Percentiles rank a stretch among this genome's conserved stretches.
phyloP scores from a whole-genome alignment of 257 asterid genomes.

The Nicotiana attenuata region DNA sequence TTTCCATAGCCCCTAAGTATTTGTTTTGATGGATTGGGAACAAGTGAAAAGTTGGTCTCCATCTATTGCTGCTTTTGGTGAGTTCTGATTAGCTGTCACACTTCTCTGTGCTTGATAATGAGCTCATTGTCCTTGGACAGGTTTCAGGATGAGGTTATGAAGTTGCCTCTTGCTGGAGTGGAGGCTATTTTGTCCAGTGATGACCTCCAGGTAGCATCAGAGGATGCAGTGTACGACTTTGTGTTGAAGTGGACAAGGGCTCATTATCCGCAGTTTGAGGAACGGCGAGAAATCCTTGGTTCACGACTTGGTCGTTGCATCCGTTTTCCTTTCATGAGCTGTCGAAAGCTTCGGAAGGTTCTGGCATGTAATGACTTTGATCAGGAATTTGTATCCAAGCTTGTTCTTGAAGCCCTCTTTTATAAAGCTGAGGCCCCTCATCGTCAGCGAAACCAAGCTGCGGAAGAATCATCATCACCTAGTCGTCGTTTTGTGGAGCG shows the following conservation, averaged over 20 bases:
- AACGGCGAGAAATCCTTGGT: conserved; percentile 62
- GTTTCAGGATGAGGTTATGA: conserved; percentile 80
- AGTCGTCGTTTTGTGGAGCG: conserved; percentile 70
- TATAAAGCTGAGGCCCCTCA: conserved; percentile 84
- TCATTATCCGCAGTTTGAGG: conserved; percentile 54
- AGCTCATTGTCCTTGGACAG: conserved; percentile 27
- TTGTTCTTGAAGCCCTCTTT: conserved; percentile 71
- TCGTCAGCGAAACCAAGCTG: conserved; percentile 61
- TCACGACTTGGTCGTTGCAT: conserved; percentile 58
- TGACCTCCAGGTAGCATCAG: conserved; percentile 85
- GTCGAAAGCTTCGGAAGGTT: conserved; percentile 71
- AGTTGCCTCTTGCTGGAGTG: conserved; percentile 78
- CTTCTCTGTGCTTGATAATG: conserved; percentile 1
- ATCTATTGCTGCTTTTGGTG: background rate
- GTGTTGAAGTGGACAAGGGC: conserved; percentile 71
- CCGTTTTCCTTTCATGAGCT: conserved; percentile 83
- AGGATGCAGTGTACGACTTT: conserved; percentile 87
- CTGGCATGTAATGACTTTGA: conserved; percentile 72
- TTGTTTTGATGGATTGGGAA: background rate
- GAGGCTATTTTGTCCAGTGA: conserved; percentile 85
- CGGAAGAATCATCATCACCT: conserved; percentile 49
- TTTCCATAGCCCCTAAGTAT: background rate
- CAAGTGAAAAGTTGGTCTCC: background rate
- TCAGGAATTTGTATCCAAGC: conserved; percentile 55
- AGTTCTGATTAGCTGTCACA: background rate